phyloP scores from a whole-genome alignment of 2,329 filamentous ascomycete species.

The Helminthosporium solani region DNA sequence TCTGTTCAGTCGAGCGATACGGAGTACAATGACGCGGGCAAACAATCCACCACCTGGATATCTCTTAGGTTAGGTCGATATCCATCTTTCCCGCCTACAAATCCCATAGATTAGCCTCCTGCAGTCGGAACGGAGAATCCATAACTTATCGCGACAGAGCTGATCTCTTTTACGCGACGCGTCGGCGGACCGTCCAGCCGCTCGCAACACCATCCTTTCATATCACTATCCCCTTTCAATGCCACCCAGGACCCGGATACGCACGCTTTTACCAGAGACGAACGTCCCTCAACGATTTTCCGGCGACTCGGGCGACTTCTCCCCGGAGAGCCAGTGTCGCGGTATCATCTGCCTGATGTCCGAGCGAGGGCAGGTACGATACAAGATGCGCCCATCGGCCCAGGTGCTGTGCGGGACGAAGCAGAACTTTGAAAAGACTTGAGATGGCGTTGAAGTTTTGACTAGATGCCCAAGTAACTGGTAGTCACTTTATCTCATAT shows the following conservation, averaged over 20 bases:
- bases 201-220: conserved; percentile 18
- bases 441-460: too few species aligned
- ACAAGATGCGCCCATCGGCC: too few species aligned
- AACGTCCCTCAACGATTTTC: background rate
- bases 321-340: conserved; percentile 1
- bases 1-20: too few species aligned
- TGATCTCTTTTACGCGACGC: conserved; percentile 11
- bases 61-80: too few species aligned
- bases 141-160: too few species aligned
- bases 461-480: conserved; percentile 1
- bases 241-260: conserved; percentile 4
- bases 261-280: background rate
- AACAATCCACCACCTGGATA: too few species aligned
- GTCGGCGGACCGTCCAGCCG: conserved; percentile 32
- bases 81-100: too few species aligned
- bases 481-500: conserved; percentile 9
- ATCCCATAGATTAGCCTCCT: too few species aligned
- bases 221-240: conserved; percentile 30
- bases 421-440: too few species aligned
- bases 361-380: conserved; percentile 18
- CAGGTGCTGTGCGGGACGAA: too few species aligned
- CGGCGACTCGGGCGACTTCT: conserved; percentile 10
- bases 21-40: too few species aligned
- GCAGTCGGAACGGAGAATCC: too few species aligned
- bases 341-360: background rate